Conservation (phyloP, 2,329 filamentous ascomycete genomes). For the Neonectria ditissima region DNA sequence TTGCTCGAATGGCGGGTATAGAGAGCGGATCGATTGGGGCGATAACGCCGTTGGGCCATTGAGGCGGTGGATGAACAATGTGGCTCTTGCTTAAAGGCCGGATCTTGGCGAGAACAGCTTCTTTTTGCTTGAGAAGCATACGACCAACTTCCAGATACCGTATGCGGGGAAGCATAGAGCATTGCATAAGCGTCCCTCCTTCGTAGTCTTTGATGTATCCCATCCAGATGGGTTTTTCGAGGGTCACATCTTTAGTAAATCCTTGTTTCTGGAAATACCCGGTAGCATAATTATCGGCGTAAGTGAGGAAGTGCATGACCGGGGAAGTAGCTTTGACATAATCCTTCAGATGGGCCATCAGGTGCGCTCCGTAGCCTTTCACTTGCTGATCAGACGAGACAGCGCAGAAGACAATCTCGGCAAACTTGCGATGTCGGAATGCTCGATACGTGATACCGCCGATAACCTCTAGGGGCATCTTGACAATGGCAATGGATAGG, state of each 20-base stretch:
- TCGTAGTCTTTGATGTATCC: too few species aligned
- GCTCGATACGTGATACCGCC: slow-evolving; percentile 97
- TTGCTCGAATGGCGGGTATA: slow-evolving; percentile 88
- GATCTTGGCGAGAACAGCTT: too few species aligned
- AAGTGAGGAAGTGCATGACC: slow-evolving; percentile 84
- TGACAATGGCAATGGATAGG: slow-evolving; percentile 95
- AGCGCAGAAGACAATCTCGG: slow-evolving; percentile 98
- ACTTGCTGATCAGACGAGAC: slow-evolving; percentile 98
- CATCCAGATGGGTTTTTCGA: too few species aligned
- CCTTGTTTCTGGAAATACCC: slow-evolving; percentile 99
- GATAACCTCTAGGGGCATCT: slow-evolving; percentile 94
- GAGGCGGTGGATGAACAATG: slow-evolving; percentile 85
- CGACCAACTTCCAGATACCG: too few species aligned
- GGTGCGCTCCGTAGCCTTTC: slow-evolving; percentile 96
- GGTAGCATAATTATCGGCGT: slow-evolving; percentile 98
- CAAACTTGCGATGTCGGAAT: slow-evolving; percentile 91
- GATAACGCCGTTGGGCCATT: slow-evolving; percentile 82
- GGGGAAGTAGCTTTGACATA: slow-evolving; percentile 82
- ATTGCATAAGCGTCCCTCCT: too few species aligned
- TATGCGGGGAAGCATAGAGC: too few species aligned
- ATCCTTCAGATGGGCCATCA: slow-evolving; percentile 98
- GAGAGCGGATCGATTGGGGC: slow-evolving; percentile 84
- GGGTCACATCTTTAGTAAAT: slow-evolving; percentile 99
- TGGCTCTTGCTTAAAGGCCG: slow-evolving; percentile 90
- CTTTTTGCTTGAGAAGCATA: too few species aligned